A percentile compares a stretch with the other conserved stretches of the same genome.
phyloP scores from a whole-genome alignment of 2,329 filamentous ascomycete genomes.

The Ophiostoma populinum region DNA sequence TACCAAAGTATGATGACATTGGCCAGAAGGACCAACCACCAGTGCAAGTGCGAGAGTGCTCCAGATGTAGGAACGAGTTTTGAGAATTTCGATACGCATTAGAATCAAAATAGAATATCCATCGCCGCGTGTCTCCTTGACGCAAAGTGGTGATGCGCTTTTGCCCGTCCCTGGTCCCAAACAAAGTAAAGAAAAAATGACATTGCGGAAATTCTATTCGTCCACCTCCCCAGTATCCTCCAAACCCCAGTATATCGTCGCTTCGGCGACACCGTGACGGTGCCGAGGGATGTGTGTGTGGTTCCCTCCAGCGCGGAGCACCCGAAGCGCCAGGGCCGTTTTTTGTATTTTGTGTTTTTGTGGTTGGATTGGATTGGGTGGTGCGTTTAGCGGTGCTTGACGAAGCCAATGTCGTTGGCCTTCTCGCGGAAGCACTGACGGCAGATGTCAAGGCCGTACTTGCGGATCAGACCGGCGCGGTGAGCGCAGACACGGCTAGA shows the following conservation, averaged over 20 bases:
- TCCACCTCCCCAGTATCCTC: not conserved
- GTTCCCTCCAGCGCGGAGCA: too few relatives aligned
- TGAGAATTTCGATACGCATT: too few relatives aligned
- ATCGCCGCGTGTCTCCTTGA: constrained; percentile 1
- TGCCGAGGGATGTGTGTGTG: not conserved
- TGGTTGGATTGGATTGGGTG: not conserved
- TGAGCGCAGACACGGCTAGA: constrained; percentile 61
- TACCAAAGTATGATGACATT: too few relatives aligned
- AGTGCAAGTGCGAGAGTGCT: too few relatives aligned
- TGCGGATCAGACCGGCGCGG: constrained; percentile 97
- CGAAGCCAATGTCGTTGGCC: constrained; percentile 54
- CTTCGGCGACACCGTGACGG: not conserved
- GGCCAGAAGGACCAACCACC: not conserved
- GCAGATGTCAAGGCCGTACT: constrained; percentile 91
- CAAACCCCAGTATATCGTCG: not conserved
- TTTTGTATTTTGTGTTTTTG: constrained; percentile 1
- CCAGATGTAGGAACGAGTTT: too few relatives aligned
- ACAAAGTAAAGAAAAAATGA: not conserved
- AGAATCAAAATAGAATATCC: constrained; percentile 1
- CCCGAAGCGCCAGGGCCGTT: not conserved
- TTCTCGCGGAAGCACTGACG: constrained; percentile 67
- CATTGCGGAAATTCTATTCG: not conserved
- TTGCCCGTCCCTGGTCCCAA: not conserved
- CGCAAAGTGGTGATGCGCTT: constrained; percentile 3
- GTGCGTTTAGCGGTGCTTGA: constrained; percentile 29